Conservation (phyloP, 306 rosid species). For the cucumber (Cucumis sativus) region Cucumber_9930_V3 NC_026659.2:1678501-1679000, state of each 20-base stretch:
- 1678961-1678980: not conserved
- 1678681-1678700: not conserved
- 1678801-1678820: conserved; percentile 46
- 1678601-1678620: conserved; percentile 92
- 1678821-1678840: conserved; percentile 55
- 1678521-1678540: conserved; percentile 91
- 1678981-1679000: not conserved
- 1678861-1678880: conserved; percentile 78
- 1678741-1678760: not conserved
- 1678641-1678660: conserved; percentile 1
- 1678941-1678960: conserved; percentile 9
- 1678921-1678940: conserved; percentile 37
- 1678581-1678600: conserved; percentile 60
- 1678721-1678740: not conserved
- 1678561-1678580: conserved; percentile 96
- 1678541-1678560: conserved; percentile 87
- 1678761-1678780: not conserved
- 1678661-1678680: not conserved
- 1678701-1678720: not conserved
- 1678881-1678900: conserved; percentile 60
- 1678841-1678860: conserved; percentile 95
- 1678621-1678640: conserved; percentile 36
- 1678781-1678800: conserved; percentile 4
- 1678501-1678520: conserved; percentile 83
- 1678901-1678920: conserved; percentile 98